A percentile compares a stretch with the other conserved stretches of the same genome.
Evolutionary conservation across 495 filamentous ascomycete genomes (phyloP).

Genomic region (Penicillium turbatum): DNA sequence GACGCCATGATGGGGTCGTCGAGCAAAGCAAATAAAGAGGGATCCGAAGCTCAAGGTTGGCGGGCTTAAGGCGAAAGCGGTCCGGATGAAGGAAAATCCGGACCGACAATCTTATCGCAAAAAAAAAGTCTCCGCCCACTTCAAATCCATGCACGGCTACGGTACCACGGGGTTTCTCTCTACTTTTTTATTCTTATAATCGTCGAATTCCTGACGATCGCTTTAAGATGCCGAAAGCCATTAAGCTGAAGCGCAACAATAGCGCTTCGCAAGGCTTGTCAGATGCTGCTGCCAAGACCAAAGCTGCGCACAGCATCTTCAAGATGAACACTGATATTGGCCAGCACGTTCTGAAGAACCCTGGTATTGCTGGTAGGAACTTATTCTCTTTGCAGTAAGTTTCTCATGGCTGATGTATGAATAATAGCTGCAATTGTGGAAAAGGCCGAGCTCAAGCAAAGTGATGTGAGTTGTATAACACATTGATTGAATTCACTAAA

Average conservation of each 20-base stretch:
- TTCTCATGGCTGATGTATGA: neutral
- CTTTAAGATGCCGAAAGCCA: slow-evolving; percentile 32
- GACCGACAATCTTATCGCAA: slow-evolving; percentile 42
- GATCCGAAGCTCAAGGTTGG: neutral
- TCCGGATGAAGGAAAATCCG: slow-evolving; percentile 29
- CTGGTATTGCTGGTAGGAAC: slow-evolving; percentile 71
- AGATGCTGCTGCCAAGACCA: slow-evolving; percentile 44
- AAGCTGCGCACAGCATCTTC: slow-evolving; percentile 77
- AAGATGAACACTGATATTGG: slow-evolving; percentile 78
- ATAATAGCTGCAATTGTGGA: slow-evolving; percentile 57
- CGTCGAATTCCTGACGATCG: neutral
- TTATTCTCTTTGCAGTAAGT: neutral
- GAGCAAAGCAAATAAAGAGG: neutral
- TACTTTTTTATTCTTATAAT: neutral
- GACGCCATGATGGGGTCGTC: slow-evolving; percentile 55
- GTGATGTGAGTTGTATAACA: slow-evolving; percentile 53
- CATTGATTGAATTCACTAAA: neutral
- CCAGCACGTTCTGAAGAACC: slow-evolving; percentile 96
- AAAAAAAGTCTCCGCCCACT: slow-evolving; percentile 26
- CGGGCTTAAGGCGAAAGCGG: slow-evolving; percentile 5
- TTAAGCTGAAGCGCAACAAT: slow-evolving; percentile 56
- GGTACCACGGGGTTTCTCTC: neutral
- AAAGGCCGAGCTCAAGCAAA: slow-evolving; percentile 86
- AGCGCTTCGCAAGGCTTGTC: slow-evolving; percentile 47
- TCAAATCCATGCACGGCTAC: neutral